Base-by-base conservation (phyloP, 257 asterid species). In the Handroanthus guayacan region DNA sequence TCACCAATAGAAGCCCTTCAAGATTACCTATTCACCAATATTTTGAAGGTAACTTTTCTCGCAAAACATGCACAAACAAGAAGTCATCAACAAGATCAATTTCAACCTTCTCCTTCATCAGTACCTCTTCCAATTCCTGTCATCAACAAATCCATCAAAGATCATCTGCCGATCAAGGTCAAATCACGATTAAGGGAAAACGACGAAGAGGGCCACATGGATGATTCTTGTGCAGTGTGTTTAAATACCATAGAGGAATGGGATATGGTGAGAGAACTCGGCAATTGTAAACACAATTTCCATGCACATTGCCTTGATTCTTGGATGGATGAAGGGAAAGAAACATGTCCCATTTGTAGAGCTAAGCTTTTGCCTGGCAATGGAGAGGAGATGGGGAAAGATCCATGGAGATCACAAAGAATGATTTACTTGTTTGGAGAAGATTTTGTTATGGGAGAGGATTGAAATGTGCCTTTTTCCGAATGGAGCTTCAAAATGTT, bases 391-490 rank as follows among this genome's bases (percentile, higher is more conserved):
- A 47, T 11, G 25, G 84, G 67, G 8, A 55, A 60, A 51, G 85
- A 81, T 72, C 82, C 85, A 34, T 77, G 85, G 85, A 72, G 82
- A 47, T 66, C 82, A 9, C 44, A 58, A 9, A 77, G 85, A 68
- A 81, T 81, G 82, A 9, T 77, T 25, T 81, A 81, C 76, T 72
- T 81, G 72, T 81, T 81, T 61, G 85, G 82, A 6, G 65, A 81
- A 65, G 85, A 77, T 56, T 72, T 68, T 47, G 6, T 37, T 1
- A 44, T 78, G 69, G 62, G 44, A 16, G 63, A 72, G 11, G 39
- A 6, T 12, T 76, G 62, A 57, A 14, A 36, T 56, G 36, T 5
- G 6, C 37, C 7, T 51, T 51, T 51, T 41, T 5, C 45, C 45
- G 4, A 2, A 41, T 41, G 45, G 45, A 41, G 8, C 45, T 41